Percentiles rank a stretch among this genome's conserved stretches.
Conservation (phyloP, 1,284 basidiomycete genomes). For the Sporisorium graminicola region DNA sequence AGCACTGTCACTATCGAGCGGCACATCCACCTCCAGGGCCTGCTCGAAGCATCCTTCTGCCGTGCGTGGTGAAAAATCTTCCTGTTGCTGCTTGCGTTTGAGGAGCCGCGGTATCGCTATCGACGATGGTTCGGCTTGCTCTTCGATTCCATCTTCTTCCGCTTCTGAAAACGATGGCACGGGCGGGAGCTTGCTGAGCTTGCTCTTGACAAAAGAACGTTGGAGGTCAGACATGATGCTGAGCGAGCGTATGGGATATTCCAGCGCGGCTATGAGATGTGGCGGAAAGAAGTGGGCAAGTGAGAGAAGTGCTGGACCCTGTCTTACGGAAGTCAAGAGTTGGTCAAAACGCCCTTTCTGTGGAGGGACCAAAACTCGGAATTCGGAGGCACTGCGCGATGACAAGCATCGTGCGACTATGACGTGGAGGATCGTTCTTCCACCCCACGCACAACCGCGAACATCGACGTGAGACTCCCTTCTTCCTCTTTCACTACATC, state of each 20-base stretch:
- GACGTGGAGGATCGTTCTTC: constrained; percentile 31
- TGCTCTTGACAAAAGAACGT: constrained; percentile 47
- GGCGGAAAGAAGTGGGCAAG: background rate
- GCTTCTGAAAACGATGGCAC: constrained; percentile 37
- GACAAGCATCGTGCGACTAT: constrained; percentile 24
- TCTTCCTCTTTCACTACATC: constrained; percentile 3
- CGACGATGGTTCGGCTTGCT: constrained; percentile 13
- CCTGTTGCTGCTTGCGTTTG: constrained; percentile 9
- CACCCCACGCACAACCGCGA: background rate
- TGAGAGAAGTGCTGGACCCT: too few species aligned
- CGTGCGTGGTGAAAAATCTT: constrained; percentile 50
- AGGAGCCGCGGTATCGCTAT: background rate
- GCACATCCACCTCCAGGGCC: constrained; percentile 64
- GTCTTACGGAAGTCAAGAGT: background rate
- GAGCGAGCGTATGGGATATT: too few species aligned
- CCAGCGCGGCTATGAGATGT: background rate
- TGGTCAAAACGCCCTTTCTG: constrained; percentile 4
- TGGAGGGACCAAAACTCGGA: constrained; percentile 9
- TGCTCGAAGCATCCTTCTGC: constrained; percentile 64
- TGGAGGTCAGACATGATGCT: constrained; percentile 40
- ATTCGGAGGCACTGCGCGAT: constrained; percentile 8
- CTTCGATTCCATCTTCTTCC: constrained; percentile 11
- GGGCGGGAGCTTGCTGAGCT: constrained; percentile 44
- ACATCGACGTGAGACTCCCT: background rate
- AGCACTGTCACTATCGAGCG: constrained; percentile 21